A percentile compares a stretch with the other conserved stretches of the same genome.
phyloP scores from a whole-genome alignment of 2,329 filamentous ascomycete genomes.

The Exophiala sideris region DNA sequence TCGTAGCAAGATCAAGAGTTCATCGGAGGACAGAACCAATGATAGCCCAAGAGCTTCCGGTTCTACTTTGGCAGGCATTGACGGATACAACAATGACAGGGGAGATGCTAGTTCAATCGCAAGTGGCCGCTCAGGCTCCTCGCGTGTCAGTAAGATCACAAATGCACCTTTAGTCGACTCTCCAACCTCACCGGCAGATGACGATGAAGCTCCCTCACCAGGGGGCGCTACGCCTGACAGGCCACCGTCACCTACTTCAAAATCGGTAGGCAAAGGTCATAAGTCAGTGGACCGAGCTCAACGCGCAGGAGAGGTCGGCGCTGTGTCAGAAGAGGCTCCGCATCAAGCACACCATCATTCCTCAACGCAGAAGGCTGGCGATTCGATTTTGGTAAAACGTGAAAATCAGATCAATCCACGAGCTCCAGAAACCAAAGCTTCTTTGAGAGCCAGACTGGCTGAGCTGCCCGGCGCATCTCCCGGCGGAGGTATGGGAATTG shows the following conservation, averaged over 20 bases:
- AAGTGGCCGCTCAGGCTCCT: conserved; percentile 45
- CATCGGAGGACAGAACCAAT: conserved; percentile 54
- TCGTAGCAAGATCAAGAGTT: conserved; percentile 70
- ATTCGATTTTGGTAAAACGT: conserved; percentile 84
- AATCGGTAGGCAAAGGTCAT: conserved; percentile 67
- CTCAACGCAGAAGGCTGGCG: conserved; percentile 67
- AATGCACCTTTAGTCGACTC: conserved; percentile 31
- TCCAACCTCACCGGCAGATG: conserved; percentile 30
- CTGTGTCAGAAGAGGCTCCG: conserved; percentile 87
- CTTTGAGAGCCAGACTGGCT: conserved; percentile 28
- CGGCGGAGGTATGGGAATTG: conserved; percentile 71
- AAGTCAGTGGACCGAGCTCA: conserved; percentile 78
- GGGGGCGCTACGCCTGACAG: conserved; percentile 52
- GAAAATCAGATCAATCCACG: conserved; percentile 68
- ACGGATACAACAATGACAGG: conserved; percentile 57
- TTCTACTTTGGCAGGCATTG: conserved; percentile 60
- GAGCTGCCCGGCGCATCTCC: conserved; percentile 39
- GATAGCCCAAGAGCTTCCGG: conserved; percentile 80
- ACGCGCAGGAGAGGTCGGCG: conserved; percentile 84
- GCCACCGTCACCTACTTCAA: conserved; percentile 83
- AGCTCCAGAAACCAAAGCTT: conserved; percentile 41
- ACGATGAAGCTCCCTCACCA: conserved; percentile 46
- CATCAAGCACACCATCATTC: conserved; percentile 58
- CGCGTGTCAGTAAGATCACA: conserved; percentile 29
- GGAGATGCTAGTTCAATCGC: conserved; percentile 71